Percentiles rank a stretch among this genome's conserved stretches.
phyloP scores from a whole-genome alignment of 2,329 filamentous ascomycete genomes.

The Cyanodermella asteris region DNA sequence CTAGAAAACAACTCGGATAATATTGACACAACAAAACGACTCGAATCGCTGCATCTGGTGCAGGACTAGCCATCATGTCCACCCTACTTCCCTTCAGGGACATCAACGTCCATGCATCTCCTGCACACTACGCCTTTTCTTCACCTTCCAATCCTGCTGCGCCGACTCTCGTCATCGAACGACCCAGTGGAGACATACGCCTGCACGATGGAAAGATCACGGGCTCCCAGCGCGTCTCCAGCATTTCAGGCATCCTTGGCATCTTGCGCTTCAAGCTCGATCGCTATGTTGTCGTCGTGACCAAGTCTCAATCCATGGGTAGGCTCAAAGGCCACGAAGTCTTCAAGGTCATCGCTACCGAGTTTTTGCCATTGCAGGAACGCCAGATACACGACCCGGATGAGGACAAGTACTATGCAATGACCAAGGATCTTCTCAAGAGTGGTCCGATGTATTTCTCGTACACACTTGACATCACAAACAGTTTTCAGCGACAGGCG shows the following conservation, averaged over 20 bases:
- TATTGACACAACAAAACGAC: too few species aligned
- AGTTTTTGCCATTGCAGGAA: slow-evolving; percentile 85
- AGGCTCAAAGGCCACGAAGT: slow-evolving; percentile 88
- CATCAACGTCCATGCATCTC: slow-evolving; percentile 85
- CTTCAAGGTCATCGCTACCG: slow-evolving; percentile 76
- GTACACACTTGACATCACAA: slow-evolving; percentile 90
- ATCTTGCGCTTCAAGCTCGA: slow-evolving; percentile 84
- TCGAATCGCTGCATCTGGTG: too few species aligned
- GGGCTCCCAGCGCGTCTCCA: slow-evolving; percentile 67
- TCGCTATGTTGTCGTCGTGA: slow-evolving; percentile 88
- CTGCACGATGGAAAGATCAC: slow-evolving; percentile 59
- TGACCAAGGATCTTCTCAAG: slow-evolving; percentile 65
- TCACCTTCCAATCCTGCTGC: slow-evolving; percentile 84
- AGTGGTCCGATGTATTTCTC: slow-evolving; percentile 91
- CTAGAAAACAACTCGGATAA: too few species aligned
- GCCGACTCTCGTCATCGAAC: slow-evolving; percentile 69
- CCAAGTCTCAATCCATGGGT: slow-evolving; percentile 77
- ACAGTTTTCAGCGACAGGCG: slow-evolving; percentile 85
- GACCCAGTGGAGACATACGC: slow-evolving; percentile 75
- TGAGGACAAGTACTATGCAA: slow-evolving; percentile 70
- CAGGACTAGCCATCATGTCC: slow-evolving; percentile 30
- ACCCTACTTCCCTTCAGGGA: slow-evolving; percentile 59
- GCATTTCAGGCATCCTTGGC: slow-evolving; percentile 83
- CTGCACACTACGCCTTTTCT: slow-evolving; percentile 86
- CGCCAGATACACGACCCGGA: slow-evolving; percentile 77